Evolutionary conservation across 495 filamentous ascomycete genomes (phyloP).

Genomic region (Saxophila tyrrhenica): DNA sequence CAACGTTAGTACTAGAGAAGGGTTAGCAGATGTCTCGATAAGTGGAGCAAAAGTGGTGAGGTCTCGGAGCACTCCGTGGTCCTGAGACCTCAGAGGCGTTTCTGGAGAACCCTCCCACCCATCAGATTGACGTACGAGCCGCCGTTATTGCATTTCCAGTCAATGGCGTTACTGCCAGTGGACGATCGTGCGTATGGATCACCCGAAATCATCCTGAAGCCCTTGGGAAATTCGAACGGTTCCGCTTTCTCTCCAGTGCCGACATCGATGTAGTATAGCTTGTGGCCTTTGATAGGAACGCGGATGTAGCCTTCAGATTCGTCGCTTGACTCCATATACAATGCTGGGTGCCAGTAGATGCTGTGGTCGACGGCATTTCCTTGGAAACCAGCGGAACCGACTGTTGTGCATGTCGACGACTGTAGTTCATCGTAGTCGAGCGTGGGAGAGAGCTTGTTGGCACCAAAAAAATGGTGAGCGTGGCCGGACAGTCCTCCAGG

Average conservation of each 20-base stretch:
- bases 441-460: not conserved
- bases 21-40: too few relatives aligned
- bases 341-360: slow-evolving; percentile 9
- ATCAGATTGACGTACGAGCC: too few relatives aligned
- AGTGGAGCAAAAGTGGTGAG: too few relatives aligned
- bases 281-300: slow-evolving; percentile 5
- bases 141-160: not conserved
- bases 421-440: slow-evolving; percentile 5
- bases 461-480: slow-evolving; percentile 2
- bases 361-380: not conserved
- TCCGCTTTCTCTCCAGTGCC: not conserved
- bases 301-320: not conserved
- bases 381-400: not conserved
- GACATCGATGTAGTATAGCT: slow-evolving; percentile 7
- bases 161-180: not conserved
- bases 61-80: too few relatives aligned
- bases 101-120: too few relatives aligned
- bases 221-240: slow-evolving; percentile 5
- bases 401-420: not conserved
- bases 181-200: not conserved
- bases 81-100: too few relatives aligned
- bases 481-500: not conserved
- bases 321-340: slow-evolving; percentile 3
- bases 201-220: slow-evolving; percentile 6
- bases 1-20: too few relatives aligned